Percentiles rank a stretch among this genome's conserved stretches.
Conservation (phyloP, 1,284 basidiomycete species). For the Cryptococcus deneoformans region DNA sequence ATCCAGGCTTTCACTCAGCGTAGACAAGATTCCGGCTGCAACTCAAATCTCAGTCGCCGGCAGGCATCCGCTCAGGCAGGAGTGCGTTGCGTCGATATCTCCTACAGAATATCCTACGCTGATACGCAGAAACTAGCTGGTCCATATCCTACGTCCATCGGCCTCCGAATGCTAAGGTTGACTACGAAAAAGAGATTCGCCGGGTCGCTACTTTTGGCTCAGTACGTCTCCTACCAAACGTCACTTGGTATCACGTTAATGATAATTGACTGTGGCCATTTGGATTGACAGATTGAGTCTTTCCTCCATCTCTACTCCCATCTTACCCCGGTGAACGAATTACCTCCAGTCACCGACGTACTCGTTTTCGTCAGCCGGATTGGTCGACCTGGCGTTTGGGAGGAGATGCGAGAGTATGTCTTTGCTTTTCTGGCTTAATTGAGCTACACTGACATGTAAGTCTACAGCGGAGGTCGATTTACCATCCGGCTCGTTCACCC, state of each 20-base stretch:
- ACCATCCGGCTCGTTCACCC: conserved; percentile 47
- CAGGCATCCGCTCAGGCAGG: conserved; percentile 46
- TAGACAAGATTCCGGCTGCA: conserved; percentile 27
- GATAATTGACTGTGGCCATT: background rate
- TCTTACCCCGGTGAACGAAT: conserved; percentile 44
- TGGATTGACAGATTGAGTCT: conserved; percentile 45
- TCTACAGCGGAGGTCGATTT: conserved; percentile 41
- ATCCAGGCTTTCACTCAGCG: conserved; percentile 41
- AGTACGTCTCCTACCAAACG: conserved; percentile 20
- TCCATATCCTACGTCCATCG: conserved; percentile 50
- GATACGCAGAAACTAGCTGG: conserved; percentile 35
- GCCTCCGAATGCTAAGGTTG: conserved; percentile 48
- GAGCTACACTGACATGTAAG: no score
- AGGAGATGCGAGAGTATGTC: conserved; percentile 49
- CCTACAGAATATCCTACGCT: background rate
- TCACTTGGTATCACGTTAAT: no score
- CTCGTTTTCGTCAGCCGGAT: conserved; percentile 47
- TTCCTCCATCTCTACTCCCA: conserved; percentile 51
- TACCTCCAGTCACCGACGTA: conserved; percentile 50
- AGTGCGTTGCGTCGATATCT: conserved; percentile 29
- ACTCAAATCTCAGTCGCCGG: conserved; percentile 19
- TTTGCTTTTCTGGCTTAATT: background rate
- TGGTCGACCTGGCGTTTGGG: conserved; percentile 49
- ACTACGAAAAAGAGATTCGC: conserved; percentile 51
- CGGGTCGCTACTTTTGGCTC: conserved; percentile 51